Evolutionary conservation across 202 grass and related monocot genomes (phyloP), one percentile per base, ranked within the genome.

Genomic region (Cymbopogon flexuosus): DNA sequence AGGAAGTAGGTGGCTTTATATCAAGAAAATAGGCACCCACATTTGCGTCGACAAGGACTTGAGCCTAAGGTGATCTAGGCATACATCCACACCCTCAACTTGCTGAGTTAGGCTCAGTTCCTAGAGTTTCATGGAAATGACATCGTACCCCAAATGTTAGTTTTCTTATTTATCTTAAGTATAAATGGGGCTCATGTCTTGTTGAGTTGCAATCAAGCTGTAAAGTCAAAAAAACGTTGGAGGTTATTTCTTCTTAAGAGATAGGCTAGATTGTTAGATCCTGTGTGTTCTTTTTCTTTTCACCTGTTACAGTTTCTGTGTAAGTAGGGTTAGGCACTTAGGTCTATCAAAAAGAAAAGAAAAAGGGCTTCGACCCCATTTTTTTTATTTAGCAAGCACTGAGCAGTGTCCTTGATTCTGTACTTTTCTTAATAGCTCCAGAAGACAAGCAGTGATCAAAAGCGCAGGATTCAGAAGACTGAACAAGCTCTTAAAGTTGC

Each of bases 391-490:
- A 0, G 1, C 24, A 8, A 56, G 46, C 72, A 42, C 3, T 23
- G 18, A 45, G 47, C 67, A 43, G 5, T 68, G 13, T 62, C 13
- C 56, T 76, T 78, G 68, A 62, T 71, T 79, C 56, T 62, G 22
- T 35, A 23, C 37, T 79, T 1, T 81, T 36, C 73, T 80, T 84
- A 33, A 52, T 96, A 99, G 96, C 88, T 99, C 58, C 84, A 93
- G 77, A 96, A 86, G 75, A 91, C 81, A 52, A 91, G 87, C 8
- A 81, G 88, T 39, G 81, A 91, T 10, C 96, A 96, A 84, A 99
- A 91, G 63, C 76, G 34, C 72, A 96, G 90, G 78, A 91, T 99
- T 10, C 82, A 87, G 74, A 99, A 96, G 87, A 96, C 83, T 13
- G 81, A 96, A 69, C 70, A 36, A 24, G 89, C 90, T 80, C 96